Conservation (phyloP, 371 early-diverging fungal species). For the Rhizomucor pusillus region DNA sequence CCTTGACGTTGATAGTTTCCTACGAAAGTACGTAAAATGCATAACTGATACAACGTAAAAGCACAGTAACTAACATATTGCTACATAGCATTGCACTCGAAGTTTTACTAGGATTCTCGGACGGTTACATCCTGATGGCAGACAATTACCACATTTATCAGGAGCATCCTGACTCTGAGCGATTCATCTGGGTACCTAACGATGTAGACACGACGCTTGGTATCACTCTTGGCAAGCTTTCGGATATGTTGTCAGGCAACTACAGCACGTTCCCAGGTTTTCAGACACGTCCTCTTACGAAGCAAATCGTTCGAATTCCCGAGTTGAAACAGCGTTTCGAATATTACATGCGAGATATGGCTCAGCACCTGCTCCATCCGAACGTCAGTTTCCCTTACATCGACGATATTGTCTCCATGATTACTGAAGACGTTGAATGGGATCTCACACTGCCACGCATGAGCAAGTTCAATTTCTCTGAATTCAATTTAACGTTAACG, state of each 20-base stretch:
- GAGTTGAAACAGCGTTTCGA: conserved; percentile 27
- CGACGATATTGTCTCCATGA: conserved; percentile 21
- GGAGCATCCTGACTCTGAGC: neutral
- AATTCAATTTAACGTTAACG: neutral
- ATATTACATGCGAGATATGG: conserved; percentile 11
- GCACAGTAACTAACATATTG: too few species aligned
- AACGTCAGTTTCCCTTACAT: conserved; percentile 16
- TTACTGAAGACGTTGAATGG: conserved; percentile 39
- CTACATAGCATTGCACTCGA: conserved; percentile 31
- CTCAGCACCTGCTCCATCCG: conserved; percentile 18
- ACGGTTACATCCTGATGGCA: conserved; percentile 32
- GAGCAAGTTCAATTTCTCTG: conserved; percentile 3
- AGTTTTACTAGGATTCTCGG: conserved; percentile 30
- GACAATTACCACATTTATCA: conserved; percentile 36
- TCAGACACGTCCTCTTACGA: conserved; percentile 3
- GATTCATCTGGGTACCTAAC: conserved; percentile 27
- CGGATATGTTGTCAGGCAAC: conserved; percentile 21
- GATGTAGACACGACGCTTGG: conserved; percentile 37
- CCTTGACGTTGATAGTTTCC: conserved; percentile 29
- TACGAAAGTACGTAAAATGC: conserved; percentile 26
- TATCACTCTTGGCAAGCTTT: conserved; percentile 2
- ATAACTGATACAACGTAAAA: neutral
- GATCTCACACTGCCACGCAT: conserved; percentile 22
- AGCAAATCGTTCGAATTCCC: conserved; percentile 17
- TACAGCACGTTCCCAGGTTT: conserved; percentile 26